Evolutionary conservation across 2,329 filamentous ascomycete genomes (phyloP), one percentile per base, ranked within the genome.

Genomic region (Diaporthe aspalathi): DNA sequence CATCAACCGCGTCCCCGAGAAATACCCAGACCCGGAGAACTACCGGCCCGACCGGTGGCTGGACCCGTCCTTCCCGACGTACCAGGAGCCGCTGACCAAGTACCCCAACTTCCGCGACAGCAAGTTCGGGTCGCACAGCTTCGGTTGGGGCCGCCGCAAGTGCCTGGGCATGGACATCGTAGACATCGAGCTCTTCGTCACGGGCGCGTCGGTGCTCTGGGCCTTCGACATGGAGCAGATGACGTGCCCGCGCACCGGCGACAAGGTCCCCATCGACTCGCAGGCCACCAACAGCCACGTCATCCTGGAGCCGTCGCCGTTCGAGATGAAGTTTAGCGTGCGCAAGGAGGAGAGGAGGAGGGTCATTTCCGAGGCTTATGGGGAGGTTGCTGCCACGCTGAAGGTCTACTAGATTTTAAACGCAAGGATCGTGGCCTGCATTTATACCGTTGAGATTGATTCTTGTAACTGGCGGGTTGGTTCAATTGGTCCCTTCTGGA

Each of bases 41-140:
- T 92, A 86, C 80, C 86, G 84, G 35, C 90, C 90, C 0, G 89
- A 91, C 74, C 85, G 90, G 49, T 92, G 88, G 83, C 84, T 92
- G 14, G 86, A 90, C 74, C 80, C 87, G n/a, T 82, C 81, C 24
- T 92, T 87, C 84, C 90, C 90, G 0, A 90, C 90, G 0, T 92
- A 87, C 80, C 87, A 91, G 76, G 89, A 88, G 76, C 90, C 90
- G 0, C 84, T 92, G n/a, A 86, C 86, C 2, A 84, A 86, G 70
- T 91, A 88, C 76, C 90, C 90, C 20, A 90, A 87, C 78, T 86
- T 92, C 77, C 88, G 89, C 74, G 85, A 87, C 76, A 85, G 85
- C 47, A 79, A 82, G 2, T 69, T 68, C 65, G 86, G 85, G 47
- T 89, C 91, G 86, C 87, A 90, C 73, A 90, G 87, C 0, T 92